Evolutionary conservation across 495 filamentous ascomycete species (phyloP), one percentile per base, ranked within the genome.

Genomic region (Xylaria intraflava): DNA sequence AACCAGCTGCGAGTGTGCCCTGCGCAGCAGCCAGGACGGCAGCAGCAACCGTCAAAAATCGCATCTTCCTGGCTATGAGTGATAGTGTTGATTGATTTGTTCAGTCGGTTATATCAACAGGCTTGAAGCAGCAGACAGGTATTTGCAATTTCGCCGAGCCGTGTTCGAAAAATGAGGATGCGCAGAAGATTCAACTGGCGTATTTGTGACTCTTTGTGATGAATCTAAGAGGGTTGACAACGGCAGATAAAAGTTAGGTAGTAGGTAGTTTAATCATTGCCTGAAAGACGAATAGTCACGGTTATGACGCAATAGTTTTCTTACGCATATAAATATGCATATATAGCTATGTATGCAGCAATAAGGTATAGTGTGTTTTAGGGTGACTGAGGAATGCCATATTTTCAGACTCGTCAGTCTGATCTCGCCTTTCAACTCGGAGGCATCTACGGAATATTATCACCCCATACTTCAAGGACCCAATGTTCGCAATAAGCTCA

Each of bases 11-110:
- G 19, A 72, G 71, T 39, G 76, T 83, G 53, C 82, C 70, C 36
- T 73, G 74, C 50, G 70, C 55, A 50, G 80, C 60, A 12, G 79
- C 74, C 17, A 89, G 66, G 16, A 80, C 69, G 16, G 77, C 77
- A 39, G 86, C 57, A 46, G 83, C 54, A 41, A 83, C 57, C 23
- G 77, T 61, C 56, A 72, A 65, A 43, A 79, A 61, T 66, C 78
- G 86, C 87, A 90, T 90, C 5, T 23, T 76, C 64, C 60, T 53
- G 44, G 49, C 20, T 49, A 38, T 29, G 29, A 17, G 36, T 20
- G 49, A 47, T 48, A 29, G n/a, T 19, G 39, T 16, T 3, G 27
- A 46, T 22, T 23, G 17, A 20, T 36, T 48, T 46, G 26, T 41
- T 31, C 29, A 41, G 31, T 36, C 43, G 51, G 16, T 27, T 1